Base-by-base conservation (phyloP, 371 early-diverging fungal species). In the Rhizopus stolonifer region DNA sequence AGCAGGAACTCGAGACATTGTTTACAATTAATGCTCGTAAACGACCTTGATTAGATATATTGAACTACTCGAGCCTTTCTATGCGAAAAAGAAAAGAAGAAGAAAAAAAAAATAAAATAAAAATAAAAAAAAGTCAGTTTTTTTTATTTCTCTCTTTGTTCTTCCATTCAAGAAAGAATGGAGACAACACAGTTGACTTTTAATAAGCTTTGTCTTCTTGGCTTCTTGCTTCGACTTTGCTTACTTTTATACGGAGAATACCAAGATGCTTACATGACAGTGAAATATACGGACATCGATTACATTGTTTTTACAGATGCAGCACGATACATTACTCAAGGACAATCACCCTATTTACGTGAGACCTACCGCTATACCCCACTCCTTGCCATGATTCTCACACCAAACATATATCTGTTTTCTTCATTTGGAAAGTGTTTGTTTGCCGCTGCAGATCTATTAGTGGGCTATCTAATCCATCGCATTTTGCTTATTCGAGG, bases 321-420 rank as follows among this genome's bases (percentile, higher is more conserved):
- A 0, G 91, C 96, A 7, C 75, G 82, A 11, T 87, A 79, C 65
- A 84, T 96, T 17, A 74, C 83, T 26, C 57, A 74, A 15, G 89
- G 90, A 3, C 57, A 58, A 24, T 91, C 91, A 2, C 99, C 99
- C 0, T 99, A 95, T 65, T 67, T 68, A 36, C 86, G 99, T 38
- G 87, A 89, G 2, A 99, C 99, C 0, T 99, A 95, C 64, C 84
- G 99, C 15, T 99, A 99, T 72, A 97, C 98, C 14, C 99, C 99
- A 1, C 54, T 97, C 7, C 73, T 99, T 4, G 93, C 98, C 8
- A 86, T 83, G 59, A 24, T 95, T 5, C 56, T 99, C 29, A 78
- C 87, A 31, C 95, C 95, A 14, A 93, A 92, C 49, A 83, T 89
- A 25, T 81, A 76, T 49, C 55, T 85, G 31, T 83, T 84, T 60